These are phyloP conservation scores for Xylaria sp. DNA, from an alignment of 2,329 filamentous ascomycete species.

Conservation along the genomic window DNA sequence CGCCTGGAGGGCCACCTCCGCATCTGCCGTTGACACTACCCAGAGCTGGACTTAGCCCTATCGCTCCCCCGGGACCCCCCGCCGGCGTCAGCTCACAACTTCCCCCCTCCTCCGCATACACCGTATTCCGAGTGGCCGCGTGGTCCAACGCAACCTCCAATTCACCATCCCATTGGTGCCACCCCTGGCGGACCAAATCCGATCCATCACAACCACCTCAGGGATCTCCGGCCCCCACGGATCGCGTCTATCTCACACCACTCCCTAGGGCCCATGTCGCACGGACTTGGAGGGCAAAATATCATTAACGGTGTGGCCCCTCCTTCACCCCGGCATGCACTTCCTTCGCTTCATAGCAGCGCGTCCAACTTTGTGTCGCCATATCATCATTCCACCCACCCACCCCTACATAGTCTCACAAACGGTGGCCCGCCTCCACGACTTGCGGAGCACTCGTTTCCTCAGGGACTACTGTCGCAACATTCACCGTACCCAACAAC, in stretches of 20 bases:
- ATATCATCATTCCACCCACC: constrained; percentile 32
- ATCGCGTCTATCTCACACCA: constrained; percentile 39
- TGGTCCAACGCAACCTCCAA: constrained; percentile 44
- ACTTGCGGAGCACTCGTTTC: constrained; percentile 41
- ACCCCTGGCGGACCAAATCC: constrained; percentile 31
- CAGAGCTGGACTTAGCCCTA: constrained; percentile 29
- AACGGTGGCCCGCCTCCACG: constrained; percentile 41
- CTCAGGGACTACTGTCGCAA: constrained; percentile 40
- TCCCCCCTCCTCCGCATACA: constrained; percentile 35
- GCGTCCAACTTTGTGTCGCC: constrained; percentile 37
- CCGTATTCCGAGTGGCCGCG: constrained; percentile 48
- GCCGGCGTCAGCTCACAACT: constrained; percentile 36
- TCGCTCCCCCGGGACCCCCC: constrained; percentile 34
- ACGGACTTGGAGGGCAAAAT: constrained; percentile 35
- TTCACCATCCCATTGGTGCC: constrained; percentile 47
- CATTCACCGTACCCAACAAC: constrained; percentile 40
- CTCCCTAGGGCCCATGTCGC: constrained; percentile 41
- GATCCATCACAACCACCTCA: constrained; percentile 34
- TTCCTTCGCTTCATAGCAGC: constrained; percentile 36
- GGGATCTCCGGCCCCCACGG: constrained; percentile 47
- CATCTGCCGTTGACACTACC: constrained; percentile 26
- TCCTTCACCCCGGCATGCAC: constrained; percentile 45
- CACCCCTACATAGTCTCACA: constrained; percentile 30
- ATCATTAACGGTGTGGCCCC: constrained; percentile 43
- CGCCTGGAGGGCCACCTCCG: constrained; percentile 23